A percentile compares a stretch with the other conserved stretches of the same genome.
These are phyloP conservation scores for Epicoccum sorghinum DNA, from an alignment of 2,329 filamentous ascomycete species.

Conservation along the genomic window DNA sequence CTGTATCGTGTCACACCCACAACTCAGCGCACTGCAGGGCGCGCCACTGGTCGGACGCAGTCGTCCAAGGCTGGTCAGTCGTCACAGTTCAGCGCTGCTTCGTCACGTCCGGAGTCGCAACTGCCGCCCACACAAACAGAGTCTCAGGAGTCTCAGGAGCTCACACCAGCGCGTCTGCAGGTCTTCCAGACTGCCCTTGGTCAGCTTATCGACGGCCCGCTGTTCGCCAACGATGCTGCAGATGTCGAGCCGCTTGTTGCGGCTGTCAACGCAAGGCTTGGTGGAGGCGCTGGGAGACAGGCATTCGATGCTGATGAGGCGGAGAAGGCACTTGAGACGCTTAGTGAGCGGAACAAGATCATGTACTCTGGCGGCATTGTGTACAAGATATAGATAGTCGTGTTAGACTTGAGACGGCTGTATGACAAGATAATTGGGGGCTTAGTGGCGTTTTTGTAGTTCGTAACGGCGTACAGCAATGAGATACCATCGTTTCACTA, in stretches of 20 bases:
- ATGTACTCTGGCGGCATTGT: slow-evolving; percentile 67
- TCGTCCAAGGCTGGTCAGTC: slow-evolving; percentile 48
- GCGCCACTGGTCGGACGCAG: slow-evolving; percentile 44
- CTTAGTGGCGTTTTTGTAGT: not conserved
- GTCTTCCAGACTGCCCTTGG: slow-evolving; percentile 83
- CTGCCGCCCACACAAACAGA: slow-evolving; percentile 61
- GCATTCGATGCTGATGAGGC: slow-evolving; percentile 76
- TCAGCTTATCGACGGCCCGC: slow-evolving; percentile 75
- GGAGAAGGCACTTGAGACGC: slow-evolving; percentile 74
- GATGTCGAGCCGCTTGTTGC: slow-evolving; percentile 74
- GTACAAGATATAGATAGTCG: slow-evolving; percentile 51
- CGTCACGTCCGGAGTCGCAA: slow-evolving; percentile 79
- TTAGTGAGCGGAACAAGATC: slow-evolving; percentile 86
- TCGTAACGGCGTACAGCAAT: not conserved
- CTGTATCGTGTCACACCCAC: slow-evolving; percentile 60
- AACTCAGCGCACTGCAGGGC: slow-evolving; percentile 54
- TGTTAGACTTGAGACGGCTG: not conserved
- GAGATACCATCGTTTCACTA: not conserved
- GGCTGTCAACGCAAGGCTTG: slow-evolving; percentile 77
- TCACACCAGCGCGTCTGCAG: slow-evolving; percentile 68
- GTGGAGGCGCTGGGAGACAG: slow-evolving; percentile 61
- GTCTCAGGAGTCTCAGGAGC: slow-evolving; percentile 52
- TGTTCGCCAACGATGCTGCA: slow-evolving; percentile 90
- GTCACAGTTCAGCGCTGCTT: slow-evolving; percentile 75
- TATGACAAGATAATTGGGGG: not conserved